Evolutionary conservation across 1,284 basidiomycete species (phyloP), one percentile per base, ranked within the genome.

Genomic region (Austroboletus niveus): DNA sequence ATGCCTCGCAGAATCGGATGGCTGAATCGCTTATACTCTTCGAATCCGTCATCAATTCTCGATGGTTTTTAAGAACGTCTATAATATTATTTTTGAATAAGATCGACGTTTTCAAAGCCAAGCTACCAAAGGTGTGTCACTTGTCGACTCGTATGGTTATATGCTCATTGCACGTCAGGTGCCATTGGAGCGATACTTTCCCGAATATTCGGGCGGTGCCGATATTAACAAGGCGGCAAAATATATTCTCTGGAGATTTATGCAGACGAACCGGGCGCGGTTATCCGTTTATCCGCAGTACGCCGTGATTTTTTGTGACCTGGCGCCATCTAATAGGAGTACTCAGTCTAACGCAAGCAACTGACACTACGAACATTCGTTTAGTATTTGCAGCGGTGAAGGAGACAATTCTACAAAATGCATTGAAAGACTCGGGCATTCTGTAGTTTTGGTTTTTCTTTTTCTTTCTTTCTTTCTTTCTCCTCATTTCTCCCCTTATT

Each of bases 181-280:
- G 0, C 94, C 94, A 4, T 75, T 98, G 15, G 90, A 94, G 50
- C 79, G 82, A 54, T 96, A 93, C 70, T 98, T 98, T 70, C 87
- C 93, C 2, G 96, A 98, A 64, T 99, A 98, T 71, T 92, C 92
- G 0, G 92, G 92, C 35, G 95, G 95, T 1, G 72, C 87, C 8
- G 94, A 98, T 65, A 92, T 98, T 69, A 97, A 97, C 77, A 98
- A 98, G 72, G 96, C 94, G 3, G 94, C 95, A 4, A 98, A 98
- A 68, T 99, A 96, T 66, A 97, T 98, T 55, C 75, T 99, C 22
- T 98, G 95, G 96, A 77, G 92, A 58, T 98, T 98, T 61, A 97
- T 95, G 75, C 93, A 97, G 70, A 89, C 91, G 42, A 99, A 99
- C 66, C 76, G 94, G 29, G 92, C 92, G 32, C 74, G 89, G 49